Percentiles rank a stretch among this genome's conserved stretches.
phyloP scores from a whole-genome alignment of 768 basidiomycete species.

The Rhizopogon rudus region DNA sequence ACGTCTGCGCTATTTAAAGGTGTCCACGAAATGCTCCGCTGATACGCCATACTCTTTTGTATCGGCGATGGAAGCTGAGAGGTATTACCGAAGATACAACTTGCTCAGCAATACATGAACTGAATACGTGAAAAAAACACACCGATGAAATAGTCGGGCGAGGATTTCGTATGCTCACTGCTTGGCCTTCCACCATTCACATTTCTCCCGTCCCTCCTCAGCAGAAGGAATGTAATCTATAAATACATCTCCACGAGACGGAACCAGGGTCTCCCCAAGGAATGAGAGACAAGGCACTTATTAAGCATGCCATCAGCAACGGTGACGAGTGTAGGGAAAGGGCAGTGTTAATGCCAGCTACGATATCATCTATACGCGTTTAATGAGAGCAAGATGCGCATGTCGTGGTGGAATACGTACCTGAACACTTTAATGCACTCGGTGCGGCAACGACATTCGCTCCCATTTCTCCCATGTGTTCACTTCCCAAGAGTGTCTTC shows the following conservation, averaged over 20 bases:
- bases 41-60: constrained; percentile 68
- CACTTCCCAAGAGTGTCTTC: constrained; percentile 56
- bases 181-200: constrained; percentile 89
- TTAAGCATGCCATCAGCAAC: constrained; percentile 68
- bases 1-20: constrained; percentile 31
- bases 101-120: constrained; percentile 1
- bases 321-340: constrained; percentile 68
- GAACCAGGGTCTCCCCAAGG: constrained; percentile 48
- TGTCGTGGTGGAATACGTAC: constrained; percentile 10
- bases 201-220: constrained; percentile 69
- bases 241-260: constrained; percentile 63
- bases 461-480: constrained; percentile 65
- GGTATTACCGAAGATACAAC: constrained; percentile 77
- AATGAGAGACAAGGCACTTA: constrained; percentile 3
- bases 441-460: constrained; percentile 67
- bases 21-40: constrained; percentile 68
- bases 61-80: constrained; percentile 75
- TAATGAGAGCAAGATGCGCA: neutral
- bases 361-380: constrained; percentile 62
- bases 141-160: constrained; percentile 76
- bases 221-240: constrained; percentile 61
- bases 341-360: constrained; percentile 52
- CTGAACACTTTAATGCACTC: constrained; percentile 66
- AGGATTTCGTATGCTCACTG: constrained; percentile 54
- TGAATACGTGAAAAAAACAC: neutral